Evolutionary conservation across 2,329 filamentous ascomycete genomes (phyloP).

Genomic region (Monilinia fructicola): DNA sequence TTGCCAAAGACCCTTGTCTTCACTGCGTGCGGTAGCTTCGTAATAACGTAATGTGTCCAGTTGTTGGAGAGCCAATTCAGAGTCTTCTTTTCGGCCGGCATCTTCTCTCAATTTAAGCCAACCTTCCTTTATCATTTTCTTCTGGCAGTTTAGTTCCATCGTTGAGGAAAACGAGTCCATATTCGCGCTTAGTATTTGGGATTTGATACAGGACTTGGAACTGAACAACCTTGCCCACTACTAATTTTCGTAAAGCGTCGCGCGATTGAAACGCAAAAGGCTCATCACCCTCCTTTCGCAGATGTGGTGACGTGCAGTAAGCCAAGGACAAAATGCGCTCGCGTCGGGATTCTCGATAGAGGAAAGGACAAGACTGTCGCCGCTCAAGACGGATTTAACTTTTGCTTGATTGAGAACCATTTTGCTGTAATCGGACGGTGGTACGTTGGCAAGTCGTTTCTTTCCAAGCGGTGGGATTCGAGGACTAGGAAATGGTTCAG

Average conservation of each 20-base stretch:
- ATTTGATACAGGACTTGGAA: slow-evolving; percentile 87
- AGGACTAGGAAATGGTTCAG: slow-evolving; percentile 42
- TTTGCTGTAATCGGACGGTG: slow-evolving; percentile 37
- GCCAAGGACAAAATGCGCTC: slow-evolving; percentile 89
- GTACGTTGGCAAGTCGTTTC: slow-evolving; percentile 33
- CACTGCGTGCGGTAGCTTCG: slow-evolving; percentile 74
- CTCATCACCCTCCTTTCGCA: slow-evolving; percentile 89
- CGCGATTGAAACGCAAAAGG: slow-evolving; percentile 91
- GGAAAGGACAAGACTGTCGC: slow-evolving; percentile 84
- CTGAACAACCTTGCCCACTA: slow-evolving; percentile 83
- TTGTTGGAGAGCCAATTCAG: slow-evolving; percentile 67
- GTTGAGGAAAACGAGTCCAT: slow-evolving; percentile 75
- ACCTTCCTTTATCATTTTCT: slow-evolving; percentile 75
- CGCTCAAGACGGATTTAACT: slow-evolving; percentile 92
- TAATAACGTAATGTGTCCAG: slow-evolving; percentile 76
- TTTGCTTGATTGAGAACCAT: slow-evolving; percentile 54
- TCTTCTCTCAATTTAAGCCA: slow-evolving; percentile 95
- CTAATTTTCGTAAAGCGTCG: slow-evolving; percentile 81
- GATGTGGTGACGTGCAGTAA: slow-evolving; percentile 83
- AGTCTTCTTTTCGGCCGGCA: slow-evolving; percentile 86
- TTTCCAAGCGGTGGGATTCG: slow-evolving; percentile 28
- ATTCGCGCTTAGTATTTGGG: slow-evolving; percentile 81
- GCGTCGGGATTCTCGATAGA: slow-evolving; percentile 77
- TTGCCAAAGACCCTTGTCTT: slow-evolving; percentile 80
- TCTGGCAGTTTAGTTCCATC: slow-evolving; percentile 79